Percentiles rank a stretch among this genome's conserved stretches.
Evolutionary conservation across 2,329 filamentous ascomycete genomes (phyloP).

Genomic region (Fusarium miscanthi): DNA sequence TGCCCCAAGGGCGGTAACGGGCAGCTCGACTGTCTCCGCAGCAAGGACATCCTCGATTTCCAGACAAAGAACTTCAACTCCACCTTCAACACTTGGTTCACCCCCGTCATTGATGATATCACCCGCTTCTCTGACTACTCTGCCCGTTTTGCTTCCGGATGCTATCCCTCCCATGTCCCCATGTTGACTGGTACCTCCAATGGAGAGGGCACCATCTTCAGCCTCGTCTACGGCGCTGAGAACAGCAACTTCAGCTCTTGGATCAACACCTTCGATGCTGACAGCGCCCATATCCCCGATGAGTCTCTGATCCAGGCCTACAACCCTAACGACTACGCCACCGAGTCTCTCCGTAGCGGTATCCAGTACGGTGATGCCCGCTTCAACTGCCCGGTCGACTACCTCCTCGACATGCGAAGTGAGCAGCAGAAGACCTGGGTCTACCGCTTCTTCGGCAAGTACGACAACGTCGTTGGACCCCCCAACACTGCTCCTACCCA

Average conservation of each 20-base stretch:
- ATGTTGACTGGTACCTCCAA: constrained; percentile 51
- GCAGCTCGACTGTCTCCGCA: constrained; percentile 54
- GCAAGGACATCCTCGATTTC: constrained; percentile 41
- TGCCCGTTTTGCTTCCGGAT: constrained; percentile 25
- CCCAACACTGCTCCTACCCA: constrained; percentile 42
- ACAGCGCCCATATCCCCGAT: constrained; percentile 36
- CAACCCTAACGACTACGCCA: constrained; percentile 48
- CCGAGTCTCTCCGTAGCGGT: constrained; percentile 55
- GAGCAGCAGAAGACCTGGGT: constrained; percentile 53
- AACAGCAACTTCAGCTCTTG: constrained; percentile 44
- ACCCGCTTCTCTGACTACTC: constrained; percentile 50
- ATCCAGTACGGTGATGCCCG: constrained; percentile 58
- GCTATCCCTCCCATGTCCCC: constrained; percentile 51
- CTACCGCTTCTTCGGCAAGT: constrained; percentile 57
- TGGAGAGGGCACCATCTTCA: constrained; percentile 53
- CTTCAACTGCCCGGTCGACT: constrained; percentile 57
- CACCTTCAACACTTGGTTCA: constrained; percentile 56
- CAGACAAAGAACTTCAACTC: constrained; percentile 43
- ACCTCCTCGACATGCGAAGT: constrained; percentile 54
- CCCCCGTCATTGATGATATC: constrained; percentile 51
- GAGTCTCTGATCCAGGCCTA: constrained; percentile 29
- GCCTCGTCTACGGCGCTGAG: constrained; percentile 49
- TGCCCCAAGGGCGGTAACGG: constrained; percentile 46
- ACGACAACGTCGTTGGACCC: constrained; percentile 53
- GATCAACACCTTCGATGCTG: constrained; percentile 44